Percentiles rank a stretch among this genome's conserved stretches.
Conservation (phyloP, 1,284 basidiomycete species). For the Cystobasidium pallidum region DNA sequence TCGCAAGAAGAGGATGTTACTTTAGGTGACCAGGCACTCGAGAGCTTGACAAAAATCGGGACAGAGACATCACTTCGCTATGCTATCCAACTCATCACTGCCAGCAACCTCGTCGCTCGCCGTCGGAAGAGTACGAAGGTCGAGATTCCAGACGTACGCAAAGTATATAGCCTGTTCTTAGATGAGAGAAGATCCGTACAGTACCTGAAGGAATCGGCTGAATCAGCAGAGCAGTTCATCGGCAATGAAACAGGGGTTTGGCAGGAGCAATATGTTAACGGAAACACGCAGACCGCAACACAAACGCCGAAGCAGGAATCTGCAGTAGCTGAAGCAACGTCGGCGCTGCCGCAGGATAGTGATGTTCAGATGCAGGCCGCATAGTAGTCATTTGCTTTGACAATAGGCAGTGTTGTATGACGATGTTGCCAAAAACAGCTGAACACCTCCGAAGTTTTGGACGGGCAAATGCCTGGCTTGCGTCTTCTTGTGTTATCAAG, state of each 20-base stretch:
- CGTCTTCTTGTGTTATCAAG: too few species aligned
- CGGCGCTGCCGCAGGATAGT: slow-evolving; percentile 5
- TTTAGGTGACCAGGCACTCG: slow-evolving; percentile 75
- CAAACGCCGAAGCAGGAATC: slow-evolving; percentile 1
- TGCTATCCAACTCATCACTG: slow-evolving; percentile 59
- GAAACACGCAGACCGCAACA: too few species aligned
- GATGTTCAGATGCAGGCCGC: slow-evolving; percentile 28
- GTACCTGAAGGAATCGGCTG: slow-evolving; percentile 70
- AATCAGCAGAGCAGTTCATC: slow-evolving; percentile 41
- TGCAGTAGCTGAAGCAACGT: neutral
- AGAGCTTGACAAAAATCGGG: slow-evolving; percentile 71
- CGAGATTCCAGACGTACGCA: slow-evolving; percentile 58
- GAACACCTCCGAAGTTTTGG: too few species aligned
- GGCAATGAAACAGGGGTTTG: slow-evolving; percentile 25
- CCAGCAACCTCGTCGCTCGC: slow-evolving; percentile 57
- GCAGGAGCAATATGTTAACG: slow-evolving; percentile 32
- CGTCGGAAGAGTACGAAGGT: slow-evolving; percentile 57
- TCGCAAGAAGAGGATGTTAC: slow-evolving; percentile 93
- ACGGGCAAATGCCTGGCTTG: too few species aligned
- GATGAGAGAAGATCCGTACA: slow-evolving; percentile 93
- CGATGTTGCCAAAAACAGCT: neutral
- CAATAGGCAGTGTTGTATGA: slow-evolving; percentile 1
- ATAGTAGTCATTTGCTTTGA: neutral
- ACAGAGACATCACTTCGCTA: slow-evolving; percentile 58
- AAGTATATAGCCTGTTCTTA: slow-evolving; percentile 67